Evolutionary conservation across 2,329 filamentous ascomycete genomes (phyloP).

Genomic region (Penicillium crustosum): DNA sequence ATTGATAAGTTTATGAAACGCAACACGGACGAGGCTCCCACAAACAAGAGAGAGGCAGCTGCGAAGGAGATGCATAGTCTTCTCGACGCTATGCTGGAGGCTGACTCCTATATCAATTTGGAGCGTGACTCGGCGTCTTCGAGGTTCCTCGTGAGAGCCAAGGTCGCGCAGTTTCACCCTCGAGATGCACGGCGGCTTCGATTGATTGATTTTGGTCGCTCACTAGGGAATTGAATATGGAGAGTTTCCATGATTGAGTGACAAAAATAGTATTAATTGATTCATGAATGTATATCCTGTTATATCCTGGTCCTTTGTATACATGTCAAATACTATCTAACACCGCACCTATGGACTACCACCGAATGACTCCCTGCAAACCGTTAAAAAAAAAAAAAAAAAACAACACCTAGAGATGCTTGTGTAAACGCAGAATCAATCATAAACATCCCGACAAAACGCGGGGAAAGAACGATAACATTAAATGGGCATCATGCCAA

Average conservation of each 20-base stretch:
- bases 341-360: background rate
- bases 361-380: background rate
- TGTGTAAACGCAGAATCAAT: constrained; percentile 13
- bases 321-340: constrained; percentile 6
- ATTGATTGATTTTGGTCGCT: constrained; percentile 54
- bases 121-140: constrained; percentile 53
- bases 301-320: constrained; percentile 13
- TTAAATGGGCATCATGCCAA: constrained; percentile 44
- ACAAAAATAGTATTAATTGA: constrained; percentile 17
- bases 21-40: constrained; percentile 28
- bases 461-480: constrained; percentile 3
- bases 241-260: background rate
- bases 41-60: constrained; percentile 50
- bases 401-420: constrained; percentile 24
- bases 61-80: constrained; percentile 50
- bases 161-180: constrained; percentile 57
- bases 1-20: constrained; percentile 54
- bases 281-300: constrained; percentile 15
- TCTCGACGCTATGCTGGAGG: constrained; percentile 49
- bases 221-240: constrained; percentile 28
- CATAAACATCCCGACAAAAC: constrained; percentile 8
- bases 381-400: constrained; percentile 11
- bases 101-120: constrained; percentile 50
- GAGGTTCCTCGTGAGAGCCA: constrained; percentile 55
- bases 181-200: constrained; percentile 54